Percentiles rank a stretch among this genome's conserved stretches.
Evolutionary conservation across 306 rosid species (phyloP).

Genomic region (Aeschynomene evenia): DNA sequence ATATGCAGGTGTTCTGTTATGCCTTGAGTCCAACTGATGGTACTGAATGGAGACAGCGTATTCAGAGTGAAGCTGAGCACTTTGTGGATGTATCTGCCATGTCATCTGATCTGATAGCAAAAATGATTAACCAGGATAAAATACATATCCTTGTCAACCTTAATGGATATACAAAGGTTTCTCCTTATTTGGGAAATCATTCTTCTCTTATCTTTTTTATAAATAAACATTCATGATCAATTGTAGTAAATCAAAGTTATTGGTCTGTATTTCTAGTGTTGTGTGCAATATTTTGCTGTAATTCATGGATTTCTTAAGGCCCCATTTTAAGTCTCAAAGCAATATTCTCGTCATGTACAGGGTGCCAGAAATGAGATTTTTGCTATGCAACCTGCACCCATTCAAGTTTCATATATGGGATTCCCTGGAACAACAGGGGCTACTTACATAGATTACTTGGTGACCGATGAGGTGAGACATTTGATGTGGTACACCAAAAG

Average conservation of each 20-base stretch:
- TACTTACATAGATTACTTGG: constrained; percentile 76
- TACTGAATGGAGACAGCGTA: constrained; percentile 92
- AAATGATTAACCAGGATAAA: constrained; percentile 78
- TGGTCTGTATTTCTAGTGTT: background rate
- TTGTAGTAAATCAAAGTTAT: background rate
- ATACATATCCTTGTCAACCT: constrained; percentile 90
- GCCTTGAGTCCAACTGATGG: constrained; percentile 95
- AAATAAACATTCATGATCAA: background rate
- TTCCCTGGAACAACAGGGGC: constrained; percentile 99
- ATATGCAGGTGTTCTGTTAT: constrained; percentile 84
- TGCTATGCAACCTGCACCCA: constrained; percentile 92
- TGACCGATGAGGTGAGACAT: constrained; percentile 80
- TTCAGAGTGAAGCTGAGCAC: constrained; percentile 89
- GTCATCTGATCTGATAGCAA: constrained; percentile 90
- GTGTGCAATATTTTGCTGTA: background rate
- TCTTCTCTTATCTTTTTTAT: background rate
- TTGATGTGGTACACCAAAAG: background rate
- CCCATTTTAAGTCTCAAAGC: too few relatives aligned
- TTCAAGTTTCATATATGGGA: constrained; percentile 99
- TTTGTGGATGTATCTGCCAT: constrained; percentile 85
- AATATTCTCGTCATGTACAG: constrained; percentile 45
- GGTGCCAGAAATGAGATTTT: constrained; percentile 98
- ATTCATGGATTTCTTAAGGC: background rate
- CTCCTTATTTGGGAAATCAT: background rate
- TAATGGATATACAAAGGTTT: constrained; percentile 97